These are phyloP conservation scores for Thozetella sp. DNA, from an alignment of 495 filamentous ascomycete species.

Conservation along the genomic window DNA sequence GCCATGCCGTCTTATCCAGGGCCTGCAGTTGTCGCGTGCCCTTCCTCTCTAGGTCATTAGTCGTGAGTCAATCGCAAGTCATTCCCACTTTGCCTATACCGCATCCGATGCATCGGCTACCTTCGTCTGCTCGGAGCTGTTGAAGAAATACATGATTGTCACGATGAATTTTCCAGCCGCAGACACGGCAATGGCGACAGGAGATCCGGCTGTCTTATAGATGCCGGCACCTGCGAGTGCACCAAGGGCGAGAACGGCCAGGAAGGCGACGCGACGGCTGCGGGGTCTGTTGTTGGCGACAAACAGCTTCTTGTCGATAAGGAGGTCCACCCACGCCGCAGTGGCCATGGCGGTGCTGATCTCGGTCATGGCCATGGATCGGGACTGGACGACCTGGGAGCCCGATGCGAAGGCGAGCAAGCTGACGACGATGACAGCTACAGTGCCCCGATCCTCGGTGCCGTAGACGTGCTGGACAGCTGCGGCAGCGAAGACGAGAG, in stretches of 20 bases:
- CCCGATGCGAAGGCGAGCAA: conserved; percentile 59
- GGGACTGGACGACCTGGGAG: conserved; percentile 58
- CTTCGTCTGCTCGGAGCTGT: conserved; percentile 30
- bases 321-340: conserved; percentile 62
- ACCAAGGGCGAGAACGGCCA: conserved; percentile 49
- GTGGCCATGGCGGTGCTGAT: conserved; percentile 72
- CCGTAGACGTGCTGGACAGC: conserved; percentile 44
- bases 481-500: conserved; percentile 53
- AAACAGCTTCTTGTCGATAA: conserved; percentile 54
- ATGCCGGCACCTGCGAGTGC: conserved; percentile 55
- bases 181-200: conserved; percentile 38
- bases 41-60: not conserved
- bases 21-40: not conserved
- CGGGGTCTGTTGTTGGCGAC: conserved; percentile 44
- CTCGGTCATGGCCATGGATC: conserved; percentile 57
- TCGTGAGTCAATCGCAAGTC: not conserved
- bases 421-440: conserved; percentile 44
- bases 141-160: conserved; percentile 44
- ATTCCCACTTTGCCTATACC: conserved; percentile 11
- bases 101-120: conserved; percentile 18
- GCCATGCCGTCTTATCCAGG: not conserved
- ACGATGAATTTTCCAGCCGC: conserved; percentile 47
- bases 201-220: conserved; percentile 39
- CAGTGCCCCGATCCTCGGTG: conserved; percentile 23
- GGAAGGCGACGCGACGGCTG: conserved; percentile 54